Base-by-base conservation (phyloP, 2,329 filamentous ascomycete genomes). In the Talaromyces sp. region DNA sequence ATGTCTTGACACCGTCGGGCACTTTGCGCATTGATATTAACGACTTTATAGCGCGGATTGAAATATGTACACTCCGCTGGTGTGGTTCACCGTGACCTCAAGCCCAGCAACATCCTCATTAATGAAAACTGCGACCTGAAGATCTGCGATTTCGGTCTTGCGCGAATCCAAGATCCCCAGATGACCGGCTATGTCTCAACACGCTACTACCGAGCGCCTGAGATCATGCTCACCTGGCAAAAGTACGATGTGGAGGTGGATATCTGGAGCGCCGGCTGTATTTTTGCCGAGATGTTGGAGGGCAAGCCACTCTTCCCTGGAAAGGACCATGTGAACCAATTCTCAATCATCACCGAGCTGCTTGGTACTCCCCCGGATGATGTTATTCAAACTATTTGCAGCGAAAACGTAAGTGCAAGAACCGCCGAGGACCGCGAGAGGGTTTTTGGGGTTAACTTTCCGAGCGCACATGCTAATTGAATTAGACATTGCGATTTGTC, bases 151-250 rank as follows among this genome's bases (percentile, higher is more conserved):
- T 99, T 99, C 68, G 94, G 94, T 62, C 82, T 99, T 55, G 94
- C 94, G 49, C 90, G 94, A 75, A 96, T 99, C 67, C 94, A 99
- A 74, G 94, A 99, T 70, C 94, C 94, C 32, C 94, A 99, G 77
- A 99, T 99, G 94, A 99, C 94, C 37, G 94, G 94, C 65, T 99
- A 99, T 71, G 94, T 99, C 56, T 97, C 94, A 43, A 99, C 94
- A 57, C 84, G 94, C 81, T 99, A 99, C 82, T 99, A 99, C 82
- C 87, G 94, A 69, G 94, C 94, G 8, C 94, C 94, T 16, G 94
- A 99, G 77, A 99, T 99, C 72, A 99, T 99, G 94, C 91, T 99
- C 71, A 97, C 94, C 61, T 99, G 94, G 94, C 94, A 99, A 81
- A 99, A 99, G 80, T 99, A 99, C 77, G 94, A 99, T 65, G 87